Conservation (phyloP, 208 protist species). For the Cochliopodium minus region DNA sequence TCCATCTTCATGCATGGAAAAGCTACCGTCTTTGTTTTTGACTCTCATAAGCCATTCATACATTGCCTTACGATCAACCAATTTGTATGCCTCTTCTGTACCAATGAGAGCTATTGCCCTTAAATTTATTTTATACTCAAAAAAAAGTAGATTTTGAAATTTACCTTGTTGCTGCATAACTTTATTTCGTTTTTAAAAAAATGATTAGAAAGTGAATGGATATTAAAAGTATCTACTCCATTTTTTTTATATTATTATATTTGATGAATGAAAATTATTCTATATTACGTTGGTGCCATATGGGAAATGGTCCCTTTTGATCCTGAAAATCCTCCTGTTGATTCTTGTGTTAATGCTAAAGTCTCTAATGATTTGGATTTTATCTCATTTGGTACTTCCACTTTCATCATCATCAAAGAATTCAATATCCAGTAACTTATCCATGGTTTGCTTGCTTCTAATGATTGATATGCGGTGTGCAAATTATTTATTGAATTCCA, state of each 20-base stretch:
- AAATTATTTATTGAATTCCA: no score
- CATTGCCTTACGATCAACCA: conserved; percentile 50
- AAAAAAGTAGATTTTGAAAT: conserved; percentile 51
- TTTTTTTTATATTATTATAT: not conserved
- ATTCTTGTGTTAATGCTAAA: not conserved
- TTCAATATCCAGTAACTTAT: conserved; percentile 32
- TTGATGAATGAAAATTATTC: no score
- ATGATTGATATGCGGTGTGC: no score
- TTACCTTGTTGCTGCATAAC: conserved; percentile 58
- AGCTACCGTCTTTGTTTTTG: conserved; percentile 46
- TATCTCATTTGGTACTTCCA: not conserved
- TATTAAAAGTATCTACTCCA: not conserved
- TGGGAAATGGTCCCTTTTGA: not conserved
- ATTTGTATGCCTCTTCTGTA: conserved; percentile 1
- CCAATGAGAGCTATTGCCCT: not conserved
- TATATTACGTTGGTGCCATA: no score
- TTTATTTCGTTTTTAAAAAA: conserved; percentile 22
- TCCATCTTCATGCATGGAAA: conserved; percentile 52
- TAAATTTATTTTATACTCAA: conserved; percentile 34
- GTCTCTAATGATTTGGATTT: not conserved
- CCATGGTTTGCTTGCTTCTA: conserved; percentile 25
- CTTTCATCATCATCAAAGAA: conserved; percentile 21
- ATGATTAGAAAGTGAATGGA: not conserved
- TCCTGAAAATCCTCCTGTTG: not conserved
- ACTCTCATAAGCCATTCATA: conserved; percentile 58